Evolutionary conservation across 208 protist genomes (phyloP).

Genomic region (Acanthamoeba healyi): DNA sequence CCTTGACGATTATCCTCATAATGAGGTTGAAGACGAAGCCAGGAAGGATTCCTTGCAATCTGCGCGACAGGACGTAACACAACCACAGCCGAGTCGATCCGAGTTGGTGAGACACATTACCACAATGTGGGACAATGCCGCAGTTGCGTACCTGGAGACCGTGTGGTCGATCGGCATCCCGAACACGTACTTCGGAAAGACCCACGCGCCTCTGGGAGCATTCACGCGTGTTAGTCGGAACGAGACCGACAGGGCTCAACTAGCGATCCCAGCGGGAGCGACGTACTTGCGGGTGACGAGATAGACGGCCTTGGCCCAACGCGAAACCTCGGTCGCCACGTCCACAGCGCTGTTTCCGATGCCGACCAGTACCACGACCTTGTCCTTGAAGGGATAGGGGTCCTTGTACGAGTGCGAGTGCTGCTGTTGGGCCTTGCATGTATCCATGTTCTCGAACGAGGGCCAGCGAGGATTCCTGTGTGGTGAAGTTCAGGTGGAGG

Average conservation of each 20-base stretch:
- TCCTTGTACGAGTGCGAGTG: conserved; percentile 63
- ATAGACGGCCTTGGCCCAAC: conserved; percentile 43
- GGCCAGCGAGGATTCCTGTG: conserved; percentile 49
- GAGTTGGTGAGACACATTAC: too few relatives aligned
- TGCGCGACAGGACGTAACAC: too few relatives aligned
- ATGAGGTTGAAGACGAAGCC: too few relatives aligned
- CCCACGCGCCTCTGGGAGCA: conserved; percentile 17
- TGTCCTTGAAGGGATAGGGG: conserved; percentile 36
- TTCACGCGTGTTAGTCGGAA: background rate
- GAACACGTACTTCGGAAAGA: conserved; percentile 43
- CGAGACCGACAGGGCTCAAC: too few relatives aligned
- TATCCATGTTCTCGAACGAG: conserved; percentile 3
- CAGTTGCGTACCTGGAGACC: background rate
- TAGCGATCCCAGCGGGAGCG: background rate
- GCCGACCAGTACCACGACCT: conserved; percentile 3
- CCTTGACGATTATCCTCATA: too few relatives aligned
- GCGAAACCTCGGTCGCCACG: conserved; percentile 32
- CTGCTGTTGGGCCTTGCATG: conserved; percentile 11
- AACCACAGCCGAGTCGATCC: too few relatives aligned
- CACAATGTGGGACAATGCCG: background rate
- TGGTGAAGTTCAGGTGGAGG: background rate
- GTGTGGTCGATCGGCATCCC: conserved; percentile 19
- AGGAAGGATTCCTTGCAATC: too few relatives aligned
- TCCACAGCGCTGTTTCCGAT: conserved; percentile 45
- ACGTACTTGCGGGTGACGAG: background rate